Base-by-base conservation (phyloP, 139 green algal species). In the Micractinium conductrix region DNA sequence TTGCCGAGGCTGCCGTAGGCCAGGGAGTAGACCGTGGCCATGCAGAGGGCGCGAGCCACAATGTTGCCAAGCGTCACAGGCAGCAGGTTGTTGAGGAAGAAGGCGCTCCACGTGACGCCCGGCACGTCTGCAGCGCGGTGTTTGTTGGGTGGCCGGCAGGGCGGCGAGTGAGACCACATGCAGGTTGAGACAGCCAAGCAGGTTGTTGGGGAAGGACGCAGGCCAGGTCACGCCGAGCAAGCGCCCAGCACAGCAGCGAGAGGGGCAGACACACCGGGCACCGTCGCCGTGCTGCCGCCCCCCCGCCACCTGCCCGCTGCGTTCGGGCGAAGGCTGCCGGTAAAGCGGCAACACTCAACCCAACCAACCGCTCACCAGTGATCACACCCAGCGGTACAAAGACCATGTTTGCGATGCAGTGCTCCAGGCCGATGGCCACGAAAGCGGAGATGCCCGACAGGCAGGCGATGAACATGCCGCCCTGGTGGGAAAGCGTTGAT, bases 61-160 rank as follows among this genome's bases (percentile, higher is more conserved):
- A 95, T 94, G 89, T 98, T 98, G 24, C 96, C 95, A n/a, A 98
- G 84, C 0, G 95, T 98, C 7, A 98, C 96, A 1, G 79, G 79
- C 35, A 84, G 45, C 43, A 84, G 63, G 44, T 84, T 84, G 42
- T 65, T 42, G 45, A 84, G 35, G 14, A 84, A 22, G 65, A 84
- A 84, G 19, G 30, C 33, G 19, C 22, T 8, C 79, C 79, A 84
- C 21, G 79, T 84, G 24, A 84, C 79, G 44, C 79, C 79, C 6
- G 63, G 79, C 63, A 84, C 79, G 38, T 58, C 76, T 83, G 58
- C 58, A 17, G 43, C 2, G 43, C n/a, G n/a, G n/a, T n/a, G n/a
- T n/a, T n/a, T n/a, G n/a, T n/a, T n/a, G n/a, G n/a, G n/a, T n/a
- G n/a, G n/a, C n/a, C n/a, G n/a, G n/a, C n/a, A n/a, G n/a, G n/a